Evolutionary conservation across 2,329 filamentous ascomycete species (phyloP), one percentile per base, ranked within the genome.

Genomic region (Lecanosticta acicola): DNA sequence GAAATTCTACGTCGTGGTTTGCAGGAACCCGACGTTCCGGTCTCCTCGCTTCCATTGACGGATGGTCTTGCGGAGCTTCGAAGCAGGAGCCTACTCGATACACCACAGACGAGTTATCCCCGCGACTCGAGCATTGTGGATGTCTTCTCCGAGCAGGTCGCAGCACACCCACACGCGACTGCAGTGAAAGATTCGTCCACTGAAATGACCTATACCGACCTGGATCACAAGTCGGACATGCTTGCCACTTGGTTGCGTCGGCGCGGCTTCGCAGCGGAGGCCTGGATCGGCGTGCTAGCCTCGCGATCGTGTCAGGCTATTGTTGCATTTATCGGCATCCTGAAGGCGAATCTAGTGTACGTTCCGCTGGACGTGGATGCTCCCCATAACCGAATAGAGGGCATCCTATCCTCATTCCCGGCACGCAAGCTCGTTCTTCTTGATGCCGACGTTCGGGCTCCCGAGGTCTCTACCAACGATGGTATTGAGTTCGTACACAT

Each of bases 311-410:
- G 42, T 19, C 13, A 29, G 20, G 32, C 42, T 14, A 34, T 39
- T 19, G 14, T 45, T 20, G 34, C 42, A 10, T 45, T 45, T 35
- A 18, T 45, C 20, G 42, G 34, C 13, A 45, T 45, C 32, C 34
- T 45, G 21, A 45, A 45, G 17, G 42, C 42, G n/a, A 39, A 39
- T 20, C 21, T 45, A 33, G 42, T 35, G 16, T 45, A 45, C 21
- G 34, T 45, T 26, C 42, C 42, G 24, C 42, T 45, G 8, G 42
- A 45, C 29, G 33, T 46, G 13, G 24, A 46, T 3, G 44, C 44
- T n/a, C 44, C 44, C 13, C 11, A 38, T 11, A 38, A 19, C 14
- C 38, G 44, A 3, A 26, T 38, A 13, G 39, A 42, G 16, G 32
- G 20, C 16, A 42, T 46, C 19, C 20, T 46, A 32, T 41, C 38